phyloP scores from a whole-genome alignment of 306 rosid species.

The Quercus gilva region DNA sequence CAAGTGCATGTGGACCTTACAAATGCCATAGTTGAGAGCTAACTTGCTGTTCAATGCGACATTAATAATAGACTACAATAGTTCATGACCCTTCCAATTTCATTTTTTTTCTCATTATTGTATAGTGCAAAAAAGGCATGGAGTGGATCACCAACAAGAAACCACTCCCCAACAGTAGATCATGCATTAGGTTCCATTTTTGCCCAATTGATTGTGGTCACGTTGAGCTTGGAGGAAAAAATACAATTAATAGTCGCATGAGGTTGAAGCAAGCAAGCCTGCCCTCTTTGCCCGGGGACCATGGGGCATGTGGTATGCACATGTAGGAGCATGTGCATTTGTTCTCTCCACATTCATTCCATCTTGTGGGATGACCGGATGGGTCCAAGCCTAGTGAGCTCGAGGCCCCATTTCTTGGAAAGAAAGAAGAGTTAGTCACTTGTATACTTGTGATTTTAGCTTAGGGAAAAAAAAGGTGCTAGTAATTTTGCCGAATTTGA shows the following conservation, averaged over 20 bases:
- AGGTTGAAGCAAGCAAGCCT: conserved; percentile 29
- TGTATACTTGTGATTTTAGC: no score
- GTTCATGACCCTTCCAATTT: no score
- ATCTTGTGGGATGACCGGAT: background rate
- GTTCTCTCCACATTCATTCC: conserved; percentile 25
- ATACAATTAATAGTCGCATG: conserved; percentile 31
- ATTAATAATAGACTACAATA: no score
- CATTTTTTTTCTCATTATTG: background rate
- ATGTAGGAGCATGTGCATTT: conserved; percentile 36
- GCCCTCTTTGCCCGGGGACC: conserved; percentile 7
- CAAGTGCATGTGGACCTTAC: no score
- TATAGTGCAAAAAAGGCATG: background rate
- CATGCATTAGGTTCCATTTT: background rate
- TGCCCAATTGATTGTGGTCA: background rate
- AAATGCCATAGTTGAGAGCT: no score
- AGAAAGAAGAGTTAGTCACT: background rate
- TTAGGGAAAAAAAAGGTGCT: no score
- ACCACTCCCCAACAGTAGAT: background rate
- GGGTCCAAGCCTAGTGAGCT: background rate
- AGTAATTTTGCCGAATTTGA: no score
- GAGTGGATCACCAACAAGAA: conserved; percentile 22
- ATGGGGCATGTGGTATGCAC: conserved; percentile 23
- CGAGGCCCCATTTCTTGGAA: background rate
- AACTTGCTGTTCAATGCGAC: no score
- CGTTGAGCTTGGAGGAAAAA: conserved; percentile 39